Conservation (phyloP, 176 grass and related monocot species). For the Alopecurus myosuroides region DNA sequence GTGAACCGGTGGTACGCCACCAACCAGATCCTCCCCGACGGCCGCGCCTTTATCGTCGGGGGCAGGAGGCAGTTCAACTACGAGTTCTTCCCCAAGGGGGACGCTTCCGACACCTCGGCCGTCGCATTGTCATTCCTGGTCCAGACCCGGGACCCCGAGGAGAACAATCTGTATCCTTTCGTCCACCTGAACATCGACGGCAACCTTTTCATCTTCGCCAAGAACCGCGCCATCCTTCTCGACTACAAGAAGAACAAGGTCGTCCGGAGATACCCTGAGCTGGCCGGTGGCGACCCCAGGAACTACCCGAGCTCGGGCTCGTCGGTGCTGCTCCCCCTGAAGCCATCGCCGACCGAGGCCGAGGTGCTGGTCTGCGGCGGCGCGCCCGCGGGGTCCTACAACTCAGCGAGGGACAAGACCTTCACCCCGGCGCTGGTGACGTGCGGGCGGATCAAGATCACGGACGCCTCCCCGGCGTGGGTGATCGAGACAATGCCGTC, state of each 20-base stretch:
- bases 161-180: constrained; percentile 89
- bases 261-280: constrained; percentile 40
- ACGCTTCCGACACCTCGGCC: constrained; percentile 6
- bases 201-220: constrained; percentile 76
- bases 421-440: constrained; percentile 35
- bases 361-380: constrained; percentile 83
- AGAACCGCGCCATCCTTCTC: constrained; percentile 54
- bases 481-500: constrained; percentile 66
- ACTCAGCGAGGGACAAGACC: constrained; percentile 15
- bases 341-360: constrained; percentile 43
- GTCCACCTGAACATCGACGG: constrained; percentile 75
- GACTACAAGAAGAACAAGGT: constrained; percentile 55
- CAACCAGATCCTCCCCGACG: constrained; percentile 82
- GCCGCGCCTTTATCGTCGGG: constrained; percentile 55
- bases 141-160: constrained; percentile 46
- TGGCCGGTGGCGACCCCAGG: constrained; percentile 53
- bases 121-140: constrained; percentile 35
- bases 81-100: constrained; percentile 65
- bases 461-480: constrained; percentile 60
- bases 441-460: constrained; percentile 79
- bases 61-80: constrained; percentile 63
- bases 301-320: constrained; percentile 82
- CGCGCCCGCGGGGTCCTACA: constrained; percentile 51
- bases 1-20: constrained; percentile 70
- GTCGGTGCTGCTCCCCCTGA: constrained; percentile 61